Evolutionary conservation across 805 yeast species (phyloP).

Genomic region (Nakazawaea wyomingensis): DNA sequence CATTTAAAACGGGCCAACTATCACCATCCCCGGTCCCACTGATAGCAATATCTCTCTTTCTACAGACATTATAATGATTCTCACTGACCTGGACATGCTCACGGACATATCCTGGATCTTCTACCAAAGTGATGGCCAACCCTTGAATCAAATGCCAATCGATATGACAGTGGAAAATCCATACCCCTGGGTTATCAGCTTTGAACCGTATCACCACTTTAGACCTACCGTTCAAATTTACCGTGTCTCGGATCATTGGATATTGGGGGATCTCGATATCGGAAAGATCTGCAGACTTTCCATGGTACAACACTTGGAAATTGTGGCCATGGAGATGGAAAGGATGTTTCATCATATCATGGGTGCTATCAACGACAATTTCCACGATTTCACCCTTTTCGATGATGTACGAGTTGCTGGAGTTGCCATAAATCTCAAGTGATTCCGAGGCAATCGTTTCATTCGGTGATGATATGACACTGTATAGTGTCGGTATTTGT

Average conservation of each 20-base stretch:
- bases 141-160: slow-evolving; percentile 99
- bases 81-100: not conserved
- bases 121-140: slow-evolving; percentile 72
- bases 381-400: slow-evolving; percentile 35
- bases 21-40: not conserved
- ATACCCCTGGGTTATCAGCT: slow-evolving; percentile 42
- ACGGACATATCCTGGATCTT: slow-evolving; percentile 66
- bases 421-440: slow-evolving; percentile 32
- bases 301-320: slow-evolving; percentile 36
- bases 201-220: slow-evolving; percentile 36
- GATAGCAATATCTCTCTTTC: not conserved
- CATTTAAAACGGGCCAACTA: too few species aligned
- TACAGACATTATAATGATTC: not conserved
- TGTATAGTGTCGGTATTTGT: slow-evolving; percentile 37
- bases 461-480: slow-evolving; percentile 31
- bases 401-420: slow-evolving; percentile 35
- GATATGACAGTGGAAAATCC: slow-evolving; percentile 55
- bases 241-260: slow-evolving; percentile 38
- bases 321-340: slow-evolving; percentile 44
- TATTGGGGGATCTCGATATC: slow-evolving; percentile 32
- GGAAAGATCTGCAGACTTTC: slow-evolving; percentile 13
- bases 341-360: slow-evolving; percentile 41
- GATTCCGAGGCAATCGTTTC: slow-evolving; percentile 25
- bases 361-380: slow-evolving; percentile 34
- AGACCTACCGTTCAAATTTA: slow-evolving; percentile 34